A percentile compares a stretch with the other conserved stretches of the same genome.
Evolutionary conservation across 139 green algal species (phyloP).

Genomic region (Coelastrella sp.): DNA sequence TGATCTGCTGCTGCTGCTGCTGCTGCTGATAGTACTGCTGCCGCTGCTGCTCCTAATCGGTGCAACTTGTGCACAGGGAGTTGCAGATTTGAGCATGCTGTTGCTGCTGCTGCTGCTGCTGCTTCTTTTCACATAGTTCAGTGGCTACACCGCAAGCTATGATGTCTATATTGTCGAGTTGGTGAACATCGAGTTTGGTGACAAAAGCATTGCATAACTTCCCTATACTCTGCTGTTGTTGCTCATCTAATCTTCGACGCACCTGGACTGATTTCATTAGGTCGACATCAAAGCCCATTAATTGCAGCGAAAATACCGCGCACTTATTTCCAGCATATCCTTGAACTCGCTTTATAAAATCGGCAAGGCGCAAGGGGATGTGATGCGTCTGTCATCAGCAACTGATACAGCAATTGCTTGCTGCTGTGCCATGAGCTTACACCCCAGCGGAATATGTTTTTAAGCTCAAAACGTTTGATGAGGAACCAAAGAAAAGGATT

Average conservation of each 20-base stretch:
- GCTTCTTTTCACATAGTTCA: too few relatives aligned
- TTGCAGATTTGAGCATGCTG: too few relatives aligned
- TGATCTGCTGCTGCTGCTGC: neutral
- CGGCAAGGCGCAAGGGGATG: conserved; percentile 73
- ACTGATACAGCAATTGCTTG: neutral
- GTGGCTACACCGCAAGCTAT: too few relatives aligned
- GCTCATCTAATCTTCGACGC: neutral
- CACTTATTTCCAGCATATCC: conserved; percentile 82
- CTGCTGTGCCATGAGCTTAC: neutral
- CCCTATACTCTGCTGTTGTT: neutral
- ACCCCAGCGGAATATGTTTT: too few relatives aligned
- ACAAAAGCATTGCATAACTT: too few relatives aligned
- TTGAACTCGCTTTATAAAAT: conserved; percentile 89
- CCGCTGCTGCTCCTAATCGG: neutral
- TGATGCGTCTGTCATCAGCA: too few relatives aligned
- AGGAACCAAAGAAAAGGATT: too few relatives aligned
- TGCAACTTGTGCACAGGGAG: too few relatives aligned
- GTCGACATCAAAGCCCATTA: conserved; percentile 94
- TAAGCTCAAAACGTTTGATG: too few relatives aligned
- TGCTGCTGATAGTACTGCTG: conserved; percentile 17
- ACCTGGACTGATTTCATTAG: conserved; percentile 76
- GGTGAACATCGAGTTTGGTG: too few relatives aligned
- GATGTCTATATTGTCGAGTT: too few relatives aligned
- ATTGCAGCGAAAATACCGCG: conserved; percentile 91
- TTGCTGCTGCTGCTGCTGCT: too few relatives aligned